Percentiles rank a stretch among this genome's conserved stretches.
phyloP scores from a whole-genome alignment of 2,329 filamentous ascomycete species.

The Akanthomyces lecanii region DNA sequence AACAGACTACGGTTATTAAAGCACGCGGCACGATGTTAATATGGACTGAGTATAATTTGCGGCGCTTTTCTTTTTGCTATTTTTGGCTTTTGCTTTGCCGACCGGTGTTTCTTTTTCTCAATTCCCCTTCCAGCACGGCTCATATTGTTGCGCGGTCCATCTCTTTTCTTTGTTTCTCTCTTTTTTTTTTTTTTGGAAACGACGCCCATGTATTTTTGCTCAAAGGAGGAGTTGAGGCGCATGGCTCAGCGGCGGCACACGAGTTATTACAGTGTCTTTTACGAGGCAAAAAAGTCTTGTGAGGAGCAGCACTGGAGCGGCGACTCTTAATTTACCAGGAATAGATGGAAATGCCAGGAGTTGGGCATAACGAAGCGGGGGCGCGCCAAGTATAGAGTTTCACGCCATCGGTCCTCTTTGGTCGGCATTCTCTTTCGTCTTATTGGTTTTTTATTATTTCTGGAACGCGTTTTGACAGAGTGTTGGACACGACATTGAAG shows the following conservation, averaged over 20 bases:
- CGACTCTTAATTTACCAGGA: not conserved
- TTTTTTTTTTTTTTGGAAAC: not conserved
- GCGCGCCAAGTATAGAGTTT: not conserved
- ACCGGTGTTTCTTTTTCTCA: not conserved
- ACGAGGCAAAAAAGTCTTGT: not conserved
- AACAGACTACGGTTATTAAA: constrained; percentile 1
- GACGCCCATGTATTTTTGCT: not conserved
- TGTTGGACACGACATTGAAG: constrained; percentile 7
- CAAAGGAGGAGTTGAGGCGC: constrained; percentile 4
- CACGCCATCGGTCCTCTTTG: not conserved
- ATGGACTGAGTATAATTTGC: not conserved
- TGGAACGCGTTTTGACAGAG: not conserved
- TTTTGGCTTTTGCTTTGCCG: constrained; percentile 1
- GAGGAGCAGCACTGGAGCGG: not conserved
- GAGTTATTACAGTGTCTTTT: not conserved
- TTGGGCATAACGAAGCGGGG: not conserved
- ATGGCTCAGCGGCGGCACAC: not conserved
- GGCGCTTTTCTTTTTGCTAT: not conserved
- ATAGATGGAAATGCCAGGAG: not conserved
- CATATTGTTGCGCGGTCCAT: not conserved
- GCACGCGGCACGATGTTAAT: constrained; percentile 5
- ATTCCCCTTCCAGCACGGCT: not conserved
- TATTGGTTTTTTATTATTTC: not conserved
- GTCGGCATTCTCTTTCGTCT: not conserved
- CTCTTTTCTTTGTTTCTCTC: not conserved